A percentile compares a stretch with the other conserved stretches of the same genome.
phyloP scores from a whole-genome alignment of 2,329 filamentous ascomycete species.

The Pseudogymnoascus sp. region DNA sequence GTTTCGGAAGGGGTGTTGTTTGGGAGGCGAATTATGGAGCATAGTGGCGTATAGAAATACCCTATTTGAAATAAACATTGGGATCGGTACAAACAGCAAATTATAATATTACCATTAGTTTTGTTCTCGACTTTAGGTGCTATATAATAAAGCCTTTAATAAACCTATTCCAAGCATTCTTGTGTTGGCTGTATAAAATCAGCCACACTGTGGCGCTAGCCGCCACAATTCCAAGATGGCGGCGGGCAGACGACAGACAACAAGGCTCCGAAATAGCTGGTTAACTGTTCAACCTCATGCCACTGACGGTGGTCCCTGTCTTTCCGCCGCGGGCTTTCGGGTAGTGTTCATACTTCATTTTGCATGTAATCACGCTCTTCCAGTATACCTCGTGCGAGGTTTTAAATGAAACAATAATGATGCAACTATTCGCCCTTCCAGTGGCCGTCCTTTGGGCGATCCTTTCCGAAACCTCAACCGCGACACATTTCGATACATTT shows the following conservation, averaged over 20 bases:
- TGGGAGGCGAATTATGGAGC: constrained; percentile 3
- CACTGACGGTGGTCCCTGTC: not conserved
- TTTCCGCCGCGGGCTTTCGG: not conserved
- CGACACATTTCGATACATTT: not conserved
- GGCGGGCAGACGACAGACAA: not conserved
- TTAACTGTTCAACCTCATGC: not conserved
- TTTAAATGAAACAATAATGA: not conserved
- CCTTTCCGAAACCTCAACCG: not conserved
- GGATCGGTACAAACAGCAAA: not conserved
- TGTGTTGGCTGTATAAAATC: not conserved
- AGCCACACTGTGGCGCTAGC: not conserved
- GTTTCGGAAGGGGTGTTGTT: not conserved
- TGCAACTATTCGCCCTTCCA: constrained; percentile 1
- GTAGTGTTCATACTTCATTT: not conserved
- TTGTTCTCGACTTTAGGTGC: not conserved
- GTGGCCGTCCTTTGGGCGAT: not conserved
- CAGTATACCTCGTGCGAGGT: not conserved
- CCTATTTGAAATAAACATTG: not conserved
- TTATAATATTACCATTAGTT: not conserved
- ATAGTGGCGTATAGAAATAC: constrained; percentile 3
- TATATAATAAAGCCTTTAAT: not conserved
- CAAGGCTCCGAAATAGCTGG: constrained; percentile 1
- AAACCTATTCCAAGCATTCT: not conserved
- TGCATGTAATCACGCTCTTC: not conserved
- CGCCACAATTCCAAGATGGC: not conserved